phyloP scores from a whole-genome alignment of 148 eudicot genomes.

The Suaeda aralocaspica region DNA sequence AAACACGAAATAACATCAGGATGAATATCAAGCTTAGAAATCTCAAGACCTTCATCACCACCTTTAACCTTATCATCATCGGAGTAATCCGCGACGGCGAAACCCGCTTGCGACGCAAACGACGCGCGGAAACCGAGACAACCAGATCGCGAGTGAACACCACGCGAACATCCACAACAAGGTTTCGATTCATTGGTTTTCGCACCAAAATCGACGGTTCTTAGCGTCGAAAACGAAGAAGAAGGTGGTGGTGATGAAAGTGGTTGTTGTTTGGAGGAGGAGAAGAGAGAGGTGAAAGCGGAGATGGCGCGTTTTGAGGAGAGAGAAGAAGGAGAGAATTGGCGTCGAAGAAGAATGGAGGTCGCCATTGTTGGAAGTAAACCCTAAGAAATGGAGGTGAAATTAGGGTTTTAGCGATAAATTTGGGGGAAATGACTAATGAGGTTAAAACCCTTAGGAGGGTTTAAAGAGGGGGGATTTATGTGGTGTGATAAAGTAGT shows the following conservation, averaged over 20 bases:
- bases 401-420: constrained; percentile 15
- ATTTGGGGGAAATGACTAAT: neutral
- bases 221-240: neutral
- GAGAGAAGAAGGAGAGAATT: constrained; percentile 11
- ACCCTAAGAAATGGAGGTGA: neutral
- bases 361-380: constrained; percentile 22
- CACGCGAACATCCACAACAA: neutral
- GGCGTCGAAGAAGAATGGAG: constrained; percentile 22
- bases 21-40: constrained; percentile 66
- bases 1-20: constrained; percentile 49
- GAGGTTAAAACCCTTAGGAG: constrained; percentile 20
- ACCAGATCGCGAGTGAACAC: constrained; percentile 19
- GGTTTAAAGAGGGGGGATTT: constrained; percentile 30
- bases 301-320: constrained; percentile 22
- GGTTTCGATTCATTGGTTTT: neutral
- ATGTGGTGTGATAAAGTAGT: too few relatives aligned
- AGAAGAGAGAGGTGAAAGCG: constrained; percentile 19
- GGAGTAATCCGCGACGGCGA: constrained; percentile 36
- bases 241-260: neutral
- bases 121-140: constrained; percentile 31
- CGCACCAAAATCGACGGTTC: neutral
- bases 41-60: constrained; percentile 55
- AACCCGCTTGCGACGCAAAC: constrained; percentile 30
- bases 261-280: neutral
- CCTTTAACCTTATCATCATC: constrained; percentile 34